Evolutionary conservation across 352 stramenopile species (phyloP).

Genomic region (Nothophytophthora sp.): DNA sequence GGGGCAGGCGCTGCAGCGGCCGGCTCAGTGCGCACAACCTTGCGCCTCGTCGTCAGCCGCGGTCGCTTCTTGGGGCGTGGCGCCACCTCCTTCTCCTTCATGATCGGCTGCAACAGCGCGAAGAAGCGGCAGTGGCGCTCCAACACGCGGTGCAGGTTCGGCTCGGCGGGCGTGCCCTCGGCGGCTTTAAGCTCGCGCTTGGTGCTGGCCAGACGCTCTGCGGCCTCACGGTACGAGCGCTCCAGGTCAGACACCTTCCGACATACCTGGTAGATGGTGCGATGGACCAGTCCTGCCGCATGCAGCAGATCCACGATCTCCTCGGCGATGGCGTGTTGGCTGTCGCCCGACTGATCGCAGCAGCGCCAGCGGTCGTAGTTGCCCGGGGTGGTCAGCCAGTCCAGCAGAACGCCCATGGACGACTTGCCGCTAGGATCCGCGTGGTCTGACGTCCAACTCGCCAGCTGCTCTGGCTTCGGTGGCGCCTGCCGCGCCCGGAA

Average conservation of each 20-base stretch:
- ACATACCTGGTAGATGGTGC: slow-evolving; percentile 19
- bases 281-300: slow-evolving; percentile 24
- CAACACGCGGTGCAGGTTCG: slow-evolving; percentile 22
- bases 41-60: slow-evolving; percentile 28
- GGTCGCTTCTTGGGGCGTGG: slow-evolving; percentile 23
- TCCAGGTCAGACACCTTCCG: slow-evolving; percentile 37
- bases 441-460: slow-evolving; percentile 33
- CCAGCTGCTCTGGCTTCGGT: neutral
- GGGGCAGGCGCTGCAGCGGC: slow-evolving; percentile 8
- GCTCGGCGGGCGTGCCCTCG: slow-evolving; percentile 21
- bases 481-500: slow-evolving; percentile 20
- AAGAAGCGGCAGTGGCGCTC: slow-evolving; percentile 36
- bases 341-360: slow-evolving; percentile 4
- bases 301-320: slow-evolving; percentile 34
- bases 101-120: slow-evolving; percentile 32
- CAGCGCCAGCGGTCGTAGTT: slow-evolving; percentile 49
- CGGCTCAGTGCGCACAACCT: neutral
- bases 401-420: slow-evolving; percentile 51
- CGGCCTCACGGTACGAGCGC: slow-evolving; percentile 28
- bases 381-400: slow-evolving; percentile 35
- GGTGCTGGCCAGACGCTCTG: slow-evolving; percentile 20
- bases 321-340: slow-evolving; percentile 9
- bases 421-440: slow-evolving; percentile 28
- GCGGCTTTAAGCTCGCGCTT: slow-evolving; percentile 19
- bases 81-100: slow-evolving; percentile 16